Percentiles rank a stretch among this genome's conserved stretches.
phyloP scores from a whole-genome alignment of 441 rosid genomes.

The Adansonia rubrostipa region DNA sequence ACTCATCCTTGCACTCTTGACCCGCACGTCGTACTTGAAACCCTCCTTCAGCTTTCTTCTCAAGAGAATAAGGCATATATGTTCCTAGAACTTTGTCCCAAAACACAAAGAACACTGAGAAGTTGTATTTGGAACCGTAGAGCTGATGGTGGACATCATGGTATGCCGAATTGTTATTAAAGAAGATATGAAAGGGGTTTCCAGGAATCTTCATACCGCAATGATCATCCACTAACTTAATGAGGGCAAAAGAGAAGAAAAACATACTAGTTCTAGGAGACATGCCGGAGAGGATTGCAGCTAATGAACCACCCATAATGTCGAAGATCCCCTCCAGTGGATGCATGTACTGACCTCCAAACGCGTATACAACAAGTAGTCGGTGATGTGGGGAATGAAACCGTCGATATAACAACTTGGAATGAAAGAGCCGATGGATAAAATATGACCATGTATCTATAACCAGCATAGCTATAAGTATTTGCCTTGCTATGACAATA shows the following conservation, averaged over 20 bases:
- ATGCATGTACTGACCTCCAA: constrained; percentile 82
- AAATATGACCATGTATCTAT: constrained; percentile 93
- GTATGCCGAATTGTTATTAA: constrained; percentile 84
- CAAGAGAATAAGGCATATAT: constrained; percentile 83
- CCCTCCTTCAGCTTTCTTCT: constrained; percentile 72
- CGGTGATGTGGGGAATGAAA: constrained; percentile 88
- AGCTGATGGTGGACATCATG: constrained; percentile 96
- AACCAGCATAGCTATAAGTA: constrained; percentile 70
- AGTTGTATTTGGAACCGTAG: constrained; percentile 84
- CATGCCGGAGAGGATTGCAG: constrained; percentile 88
- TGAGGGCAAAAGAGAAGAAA: constrained; percentile 85
- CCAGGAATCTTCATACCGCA: constrained; percentile 97
- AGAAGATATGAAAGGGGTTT: constrained; percentile 79
- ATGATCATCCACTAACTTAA: constrained; percentile 92
- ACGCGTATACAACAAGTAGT: constrained; percentile 82
- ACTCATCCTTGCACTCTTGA: background rate
- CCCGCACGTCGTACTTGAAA: constrained; percentile 29
- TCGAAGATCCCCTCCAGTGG: constrained; percentile 89
- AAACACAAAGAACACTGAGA: constrained; percentile 70
- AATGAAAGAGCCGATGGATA: constrained; percentile 84
- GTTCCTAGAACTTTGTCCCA: constrained; percentile 95
- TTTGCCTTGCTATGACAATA: constrained; percentile 57
- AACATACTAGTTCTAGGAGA: constrained; percentile 80
- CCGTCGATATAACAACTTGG: constrained; percentile 79
- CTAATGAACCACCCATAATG: constrained; percentile 83